phyloP scores from a whole-genome alignment of 1,139 yeast genomes.

The Magnusiomyces magnusii region DNA sequence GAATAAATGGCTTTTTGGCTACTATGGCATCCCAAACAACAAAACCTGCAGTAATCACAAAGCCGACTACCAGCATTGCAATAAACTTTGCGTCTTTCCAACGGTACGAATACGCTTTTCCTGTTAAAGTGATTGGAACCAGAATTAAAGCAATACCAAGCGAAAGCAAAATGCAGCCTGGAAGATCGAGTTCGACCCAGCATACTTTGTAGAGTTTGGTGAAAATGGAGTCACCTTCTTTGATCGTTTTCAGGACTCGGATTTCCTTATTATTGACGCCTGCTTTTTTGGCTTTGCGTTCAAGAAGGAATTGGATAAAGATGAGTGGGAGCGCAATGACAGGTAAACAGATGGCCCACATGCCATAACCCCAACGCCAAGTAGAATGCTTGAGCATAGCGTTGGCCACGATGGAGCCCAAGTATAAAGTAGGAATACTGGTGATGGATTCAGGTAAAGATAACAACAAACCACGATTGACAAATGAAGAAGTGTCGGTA shows the following conservation, averaged over 20 bases:
- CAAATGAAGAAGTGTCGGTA: conserved; percentile 37
- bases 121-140: conserved; percentile 19
- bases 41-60: conserved; percentile 7
- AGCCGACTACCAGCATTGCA: conserved; percentile 13
- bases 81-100: conserved; percentile 14
- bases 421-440: conserved; percentile 14
- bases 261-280: conserved; percentile 8
- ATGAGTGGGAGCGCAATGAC: conserved; percentile 49
- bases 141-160: conserved; percentile 18
- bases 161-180: conserved; percentile 17
- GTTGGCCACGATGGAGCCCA: conserved; percentile 20
- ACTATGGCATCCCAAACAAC: conserved; percentile 11
- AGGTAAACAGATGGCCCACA: conserved; percentile 71
- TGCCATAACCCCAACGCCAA: conserved; percentile 68
- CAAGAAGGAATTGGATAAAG: conserved; percentile 14
- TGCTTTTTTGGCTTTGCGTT: conserved; percentile 15
- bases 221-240: conserved; percentile 9
- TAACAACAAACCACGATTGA: conserved; percentile 33
- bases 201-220: conserved; percentile 10
- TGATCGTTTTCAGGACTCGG: conserved; percentile 6
- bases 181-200: conserved; percentile 18
- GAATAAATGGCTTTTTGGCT: conserved; percentile 16
- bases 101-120: conserved; percentile 10
- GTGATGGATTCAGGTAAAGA: conserved; percentile 15
- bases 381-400: conserved; percentile 18